Percentiles rank a stretch among this genome's conserved stretches.
Conservation (phyloP, 257 asterid genomes). For the Knoxia roxburghii region DNA sequence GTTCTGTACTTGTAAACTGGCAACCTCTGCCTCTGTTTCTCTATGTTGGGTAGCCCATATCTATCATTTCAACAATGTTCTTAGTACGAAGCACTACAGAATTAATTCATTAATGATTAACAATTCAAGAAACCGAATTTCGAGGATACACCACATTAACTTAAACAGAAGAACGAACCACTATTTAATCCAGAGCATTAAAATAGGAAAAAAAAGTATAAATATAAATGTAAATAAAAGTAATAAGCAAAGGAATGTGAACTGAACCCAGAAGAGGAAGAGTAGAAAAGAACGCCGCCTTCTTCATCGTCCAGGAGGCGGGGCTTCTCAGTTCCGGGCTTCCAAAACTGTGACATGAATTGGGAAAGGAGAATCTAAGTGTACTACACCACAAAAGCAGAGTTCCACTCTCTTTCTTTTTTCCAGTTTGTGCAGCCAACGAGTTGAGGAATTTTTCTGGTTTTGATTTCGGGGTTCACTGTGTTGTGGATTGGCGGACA, state of each 20-base stretch:
- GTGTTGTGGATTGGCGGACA: too few species aligned
- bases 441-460: not conserved
- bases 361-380: not conserved
- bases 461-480: not conserved
- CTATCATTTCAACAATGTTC: slow-evolving; percentile 24
- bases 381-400: not conserved
- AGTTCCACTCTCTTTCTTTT: too few species aligned
- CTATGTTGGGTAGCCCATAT: slow-evolving; percentile 55
- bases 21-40: slow-evolving; percentile 67
- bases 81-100: not conserved
- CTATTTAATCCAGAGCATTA: not conserved
- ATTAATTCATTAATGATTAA: not conserved
- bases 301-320: slow-evolving; percentile 88
- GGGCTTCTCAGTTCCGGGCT: slow-evolving; percentile 86
- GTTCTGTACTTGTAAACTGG: slow-evolving; percentile 72
- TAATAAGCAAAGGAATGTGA: not conserved
- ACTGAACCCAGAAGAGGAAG: slow-evolving; percentile 72
- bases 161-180: not conserved
- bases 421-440: too few species aligned
- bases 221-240: not conserved
- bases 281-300: slow-evolving; percentile 72
- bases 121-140: not conserved
- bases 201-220: not conserved
- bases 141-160: not conserved
- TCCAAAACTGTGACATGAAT: slow-evolving; percentile 77